These are phyloP conservation scores for Russula virescens DNA, from an alignment of 768 basidiomycete species.

Conservation along the genomic window DNA sequence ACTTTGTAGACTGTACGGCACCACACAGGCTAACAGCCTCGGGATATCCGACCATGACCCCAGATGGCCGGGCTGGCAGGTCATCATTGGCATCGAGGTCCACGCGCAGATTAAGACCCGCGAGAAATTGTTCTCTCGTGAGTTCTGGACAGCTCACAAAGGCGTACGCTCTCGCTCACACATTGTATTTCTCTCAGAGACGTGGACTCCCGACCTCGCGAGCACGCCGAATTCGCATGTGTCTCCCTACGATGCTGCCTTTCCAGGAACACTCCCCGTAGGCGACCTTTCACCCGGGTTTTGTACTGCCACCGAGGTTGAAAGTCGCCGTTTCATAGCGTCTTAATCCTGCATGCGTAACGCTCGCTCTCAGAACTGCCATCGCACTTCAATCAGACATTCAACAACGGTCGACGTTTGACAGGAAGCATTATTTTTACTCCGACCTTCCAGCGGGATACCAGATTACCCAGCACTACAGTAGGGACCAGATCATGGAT, in stretches of 20 bases:
- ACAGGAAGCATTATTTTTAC: slow-evolving; percentile 98
- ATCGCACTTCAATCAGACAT: slow-evolving; percentile 65
- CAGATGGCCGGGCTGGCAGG: slow-evolving; percentile 82
- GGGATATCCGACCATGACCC: slow-evolving; percentile 24
- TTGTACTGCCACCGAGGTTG: background rate
- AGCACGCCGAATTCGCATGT: slow-evolving; percentile 69
- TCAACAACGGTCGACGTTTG: slow-evolving; percentile 73
- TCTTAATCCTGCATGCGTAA: slow-evolving; percentile 64
- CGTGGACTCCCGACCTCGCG: slow-evolving; percentile 39
- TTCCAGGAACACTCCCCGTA: slow-evolving; percentile 91
- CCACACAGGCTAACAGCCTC: slow-evolving; percentile 1
- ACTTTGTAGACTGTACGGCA: slow-evolving; percentile 7
- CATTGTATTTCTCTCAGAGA: slow-evolving; percentile 31
- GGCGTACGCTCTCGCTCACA: background rate
- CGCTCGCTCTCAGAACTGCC: slow-evolving; percentile 75
- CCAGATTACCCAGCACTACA: slow-evolving; percentile 61
- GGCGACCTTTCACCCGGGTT: slow-evolving; percentile 28
- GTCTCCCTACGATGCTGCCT: slow-evolving; percentile 77
- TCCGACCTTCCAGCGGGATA: slow-evolving; percentile 90
- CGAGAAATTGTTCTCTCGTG: slow-evolving; percentile 82
- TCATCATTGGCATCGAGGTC: slow-evolving; percentile 91
- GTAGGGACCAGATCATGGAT: slow-evolving; percentile 1
- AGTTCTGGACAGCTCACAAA: slow-evolving; percentile 24
- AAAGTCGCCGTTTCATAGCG: slow-evolving; percentile 33
- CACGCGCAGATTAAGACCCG: slow-evolving; percentile 91